These are phyloP conservation scores for Phytophthora chlamydospora DNA, from an alignment of 352 stramenopile genomes.

Conservation along the genomic window DNA sequence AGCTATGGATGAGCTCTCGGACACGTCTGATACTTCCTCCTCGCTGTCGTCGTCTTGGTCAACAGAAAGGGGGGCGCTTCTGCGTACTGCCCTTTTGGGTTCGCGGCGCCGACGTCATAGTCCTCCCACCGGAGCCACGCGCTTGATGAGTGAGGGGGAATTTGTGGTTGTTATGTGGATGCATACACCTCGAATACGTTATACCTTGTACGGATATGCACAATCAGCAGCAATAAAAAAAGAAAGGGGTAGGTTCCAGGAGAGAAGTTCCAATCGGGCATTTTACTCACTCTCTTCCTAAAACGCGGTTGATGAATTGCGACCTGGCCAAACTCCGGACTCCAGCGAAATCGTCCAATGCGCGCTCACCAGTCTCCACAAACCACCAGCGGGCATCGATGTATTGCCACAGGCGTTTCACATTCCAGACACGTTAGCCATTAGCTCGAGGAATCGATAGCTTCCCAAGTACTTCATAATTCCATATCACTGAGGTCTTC, in stretches of 20 bases:
- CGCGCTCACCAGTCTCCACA: neutral
- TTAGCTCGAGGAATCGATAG: neutral
- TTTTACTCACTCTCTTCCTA: too few species aligned
- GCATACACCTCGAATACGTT: conserved; percentile 1
- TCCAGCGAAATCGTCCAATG: neutral
- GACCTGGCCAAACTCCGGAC: neutral
- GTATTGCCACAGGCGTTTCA: neutral
- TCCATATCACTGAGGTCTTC: too few species aligned
- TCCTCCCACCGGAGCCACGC: neutral
- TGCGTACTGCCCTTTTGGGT: neutral
- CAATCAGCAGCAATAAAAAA: too few species aligned
- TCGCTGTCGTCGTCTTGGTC: neutral
- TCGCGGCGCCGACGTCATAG: neutral
- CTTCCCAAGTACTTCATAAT: neutral
- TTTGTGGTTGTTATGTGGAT: neutral
- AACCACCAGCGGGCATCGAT: conserved; percentile 7
- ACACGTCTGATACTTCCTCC: neutral
- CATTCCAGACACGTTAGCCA: conserved; percentile 1
- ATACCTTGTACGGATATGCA: neutral
- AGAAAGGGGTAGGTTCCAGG: too few species aligned
- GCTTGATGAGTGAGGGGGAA: too few species aligned
- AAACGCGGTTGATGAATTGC: neutral
- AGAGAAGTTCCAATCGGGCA: too few species aligned
- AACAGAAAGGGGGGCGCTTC: neutral
- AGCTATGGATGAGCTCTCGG: neutral